phyloP scores from a whole-genome alignment of 257 asterid genomes.

The Solanum raphanifolium region DNA sequence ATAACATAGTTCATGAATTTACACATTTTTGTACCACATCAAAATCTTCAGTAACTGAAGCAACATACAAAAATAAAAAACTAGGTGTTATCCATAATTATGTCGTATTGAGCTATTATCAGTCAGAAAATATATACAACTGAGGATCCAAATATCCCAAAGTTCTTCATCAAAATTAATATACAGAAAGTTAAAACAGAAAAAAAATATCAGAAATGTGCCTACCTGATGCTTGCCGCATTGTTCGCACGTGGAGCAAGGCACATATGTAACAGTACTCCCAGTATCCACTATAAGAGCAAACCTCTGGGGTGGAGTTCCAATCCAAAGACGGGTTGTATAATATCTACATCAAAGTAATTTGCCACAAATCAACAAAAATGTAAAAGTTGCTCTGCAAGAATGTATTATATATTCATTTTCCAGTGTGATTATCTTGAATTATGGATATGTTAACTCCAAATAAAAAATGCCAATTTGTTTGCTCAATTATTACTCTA shows the following conservation, averaged over 20 bases:
- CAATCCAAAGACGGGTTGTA: constrained; percentile 91
- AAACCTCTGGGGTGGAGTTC: constrained; percentile 86
- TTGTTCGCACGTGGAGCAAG: constrained; percentile 81
- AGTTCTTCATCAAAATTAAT: background rate
- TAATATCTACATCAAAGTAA: constrained; percentile 51
- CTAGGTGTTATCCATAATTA: background rate
- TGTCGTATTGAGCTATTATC: background rate
- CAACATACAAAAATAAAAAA: background rate
- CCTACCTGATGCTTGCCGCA: constrained; percentile 91
- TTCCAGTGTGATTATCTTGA: background rate
- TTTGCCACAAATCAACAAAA: background rate
- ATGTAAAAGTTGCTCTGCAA: background rate
- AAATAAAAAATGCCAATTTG: background rate
- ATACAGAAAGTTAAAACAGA: background rate
- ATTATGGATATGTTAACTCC: background rate
- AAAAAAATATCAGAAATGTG: background rate
- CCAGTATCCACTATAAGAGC: constrained; percentile 96
- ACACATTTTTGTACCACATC: background rate
- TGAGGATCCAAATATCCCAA: background rate
- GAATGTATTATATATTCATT: background rate
- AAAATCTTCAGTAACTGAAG: background rate
- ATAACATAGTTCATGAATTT: background rate
- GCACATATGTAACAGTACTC: constrained; percentile 95
- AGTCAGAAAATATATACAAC: background rate
- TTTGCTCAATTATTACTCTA: background rate